phyloP scores from a whole-genome alignment of 2,329 filamentous ascomycete species.

The Claviceps sp. region DNA sequence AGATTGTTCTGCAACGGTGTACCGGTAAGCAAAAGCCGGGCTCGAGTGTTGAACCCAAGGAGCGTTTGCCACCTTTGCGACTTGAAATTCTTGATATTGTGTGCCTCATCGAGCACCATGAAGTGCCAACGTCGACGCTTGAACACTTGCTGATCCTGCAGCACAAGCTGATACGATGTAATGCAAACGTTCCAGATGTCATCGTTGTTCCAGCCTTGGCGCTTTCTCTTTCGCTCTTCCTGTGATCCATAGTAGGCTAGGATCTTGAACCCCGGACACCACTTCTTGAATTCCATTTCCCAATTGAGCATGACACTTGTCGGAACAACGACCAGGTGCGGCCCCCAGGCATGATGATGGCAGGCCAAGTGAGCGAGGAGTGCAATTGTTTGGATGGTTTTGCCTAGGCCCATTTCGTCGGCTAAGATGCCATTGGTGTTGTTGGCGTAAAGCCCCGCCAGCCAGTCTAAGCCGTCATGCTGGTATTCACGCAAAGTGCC shows the following conservation, averaged over 20 bases:
- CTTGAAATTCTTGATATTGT: slow-evolving; percentile 99
- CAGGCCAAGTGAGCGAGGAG: slow-evolving; percentile 86
- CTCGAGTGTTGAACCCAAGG: slow-evolving; percentile 81
- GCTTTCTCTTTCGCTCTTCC: slow-evolving; percentile 82
- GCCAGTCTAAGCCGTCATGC: slow-evolving; percentile 93
- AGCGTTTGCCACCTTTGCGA: slow-evolving; percentile 94
- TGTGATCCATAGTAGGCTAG: slow-evolving; percentile 91
- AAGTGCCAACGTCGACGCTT: slow-evolving; percentile 92
- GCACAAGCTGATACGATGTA: slow-evolving; percentile 90
- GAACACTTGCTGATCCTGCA: slow-evolving; percentile 89
- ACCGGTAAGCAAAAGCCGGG: slow-evolving; percentile 77
- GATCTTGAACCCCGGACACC: slow-evolving; percentile 95
- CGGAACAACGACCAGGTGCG: slow-evolving; percentile 88
- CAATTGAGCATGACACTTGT: slow-evolving; percentile 98
- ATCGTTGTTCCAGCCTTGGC: slow-evolving; percentile 85
- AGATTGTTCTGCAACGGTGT: slow-evolving; percentile 95
- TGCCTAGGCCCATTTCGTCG: slow-evolving; percentile 96
- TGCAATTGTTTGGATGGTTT: slow-evolving; percentile 96
- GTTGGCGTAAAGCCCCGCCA: slow-evolving; percentile 82
- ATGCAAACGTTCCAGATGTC: slow-evolving; percentile 96
- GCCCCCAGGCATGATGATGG: slow-evolving; percentile 83
- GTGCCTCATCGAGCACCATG: slow-evolving; percentile 93
- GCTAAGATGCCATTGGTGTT: slow-evolving; percentile 92
- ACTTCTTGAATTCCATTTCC: slow-evolving; percentile 99
- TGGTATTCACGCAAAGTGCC: slow-evolving; percentile 92